Evolutionary conservation across 2,329 filamentous ascomycete species (phyloP), one percentile per base, ranked within the genome.

Genomic region (Ophiocordyceps camponoti-saundersi): DNA sequence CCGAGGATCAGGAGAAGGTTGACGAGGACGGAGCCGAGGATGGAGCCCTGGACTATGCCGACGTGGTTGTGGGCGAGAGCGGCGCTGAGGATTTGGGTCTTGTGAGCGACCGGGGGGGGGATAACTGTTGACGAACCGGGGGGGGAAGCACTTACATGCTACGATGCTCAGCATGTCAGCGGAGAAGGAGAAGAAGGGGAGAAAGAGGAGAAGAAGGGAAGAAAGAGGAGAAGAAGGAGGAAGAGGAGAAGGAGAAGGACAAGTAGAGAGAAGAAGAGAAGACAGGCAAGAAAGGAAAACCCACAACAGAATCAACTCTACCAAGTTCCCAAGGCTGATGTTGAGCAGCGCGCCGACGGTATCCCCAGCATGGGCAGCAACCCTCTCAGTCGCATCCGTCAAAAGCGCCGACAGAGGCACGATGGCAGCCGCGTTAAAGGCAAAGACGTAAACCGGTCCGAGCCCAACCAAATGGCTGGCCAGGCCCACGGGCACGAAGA

Each of bases 21-120:
- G 47, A 84, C 80, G n/a, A 88, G 66, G 48, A 88, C 84, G 1
- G 82, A 87, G 20, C 83, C 84, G 16, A 88, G 68, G 40, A 88
- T 68, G 0, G 83, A 85, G 7, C 83, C 82, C 59, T 87, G 82
- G 18, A 88, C 83, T 49, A 88, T 82, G 26, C 76, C 71, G 44
- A 87, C 82, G 57, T 87, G 79, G 57, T 83, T 69, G 60, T 69
- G 66, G 43, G 60, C 58, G 32, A 69, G 54, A 0, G 66, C 65
- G 45, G 68, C 79, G 52, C 77, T 80, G n/a, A n/a, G 10, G 13
- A 2, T 10, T 6, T 6, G 8, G 5, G 26, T 29, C 7, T 29
- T 10, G 8, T 29, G 34, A 36, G 15, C 7, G 20, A 34, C n/a
- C 13, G 41, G n/a, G 42, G 48, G 39, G 2, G 15, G 42, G 13